Base-by-base conservation (phyloP, 2,329 filamentous ascomycete genomes). In the Botrytis hyacinthi region DNA sequence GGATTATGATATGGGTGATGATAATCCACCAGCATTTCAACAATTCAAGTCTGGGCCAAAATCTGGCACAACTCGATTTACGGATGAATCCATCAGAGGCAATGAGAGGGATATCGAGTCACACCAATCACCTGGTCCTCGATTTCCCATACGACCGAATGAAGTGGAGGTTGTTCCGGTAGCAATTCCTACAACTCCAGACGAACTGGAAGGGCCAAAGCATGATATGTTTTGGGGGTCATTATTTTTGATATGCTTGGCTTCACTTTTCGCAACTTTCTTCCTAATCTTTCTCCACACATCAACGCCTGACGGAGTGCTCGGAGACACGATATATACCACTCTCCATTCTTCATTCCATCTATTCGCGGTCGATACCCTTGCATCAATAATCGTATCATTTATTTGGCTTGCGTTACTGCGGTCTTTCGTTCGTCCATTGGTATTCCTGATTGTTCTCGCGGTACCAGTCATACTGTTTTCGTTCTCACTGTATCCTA, bases 291-390 rank as follows among this genome's bases (percentile, higher is more conserved):
- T 93, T 85, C 87, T 99, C 59, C 94, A 98, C 80, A 98, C 95
- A 2, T 90, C 92, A 29, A 85, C 91, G 0, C 91, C 92, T 8
- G 85, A 84, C 71, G 86, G 86, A 72, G 92, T 92, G 1, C 88
- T 97, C 73, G 95, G 95, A 22, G 96, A 99, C 82, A 98, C 95
- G 1, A 94, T 99, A 74, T 99, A 99, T 82, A 94, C 92, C 22
- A 94, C 93, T 7, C 84, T 99, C 51, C 91, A 93, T 78, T 90
- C 91, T 69, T 98, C 95, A 0, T 96, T 97, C 79, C 91, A 96
- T 80, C 91, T 98, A 77, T 89, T 99, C 60, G 93, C 93, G 2
- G 90, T 96, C 70, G 97, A 98, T 83, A 98, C 96, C 0, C 82
- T 98, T 29, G 91, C 98, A n/a, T 92, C 96, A 0, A 86, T 98